Evolutionary conservation across 352 stramenopile genomes (phyloP), one percentile per base, ranked within the genome.

Genomic region (Phytophthora palmivora): DNA sequence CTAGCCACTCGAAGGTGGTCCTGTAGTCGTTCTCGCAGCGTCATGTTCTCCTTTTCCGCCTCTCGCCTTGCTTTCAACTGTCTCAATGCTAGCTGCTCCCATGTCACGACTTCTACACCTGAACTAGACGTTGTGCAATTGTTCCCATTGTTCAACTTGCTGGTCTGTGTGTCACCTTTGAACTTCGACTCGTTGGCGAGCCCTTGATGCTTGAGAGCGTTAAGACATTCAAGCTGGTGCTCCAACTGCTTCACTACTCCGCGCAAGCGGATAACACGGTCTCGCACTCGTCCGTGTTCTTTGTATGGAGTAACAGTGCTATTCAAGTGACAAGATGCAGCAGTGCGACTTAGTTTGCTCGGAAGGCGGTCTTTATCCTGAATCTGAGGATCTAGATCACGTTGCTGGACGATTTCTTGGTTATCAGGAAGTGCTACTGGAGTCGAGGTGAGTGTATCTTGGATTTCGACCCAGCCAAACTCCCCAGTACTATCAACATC

Each of bases 1-100:
- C 46, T 60, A 8, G 63, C 63, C 12, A 80, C 52, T 48, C 45
- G 55, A 48, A 80, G 52, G n/a, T 80, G 72, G 1, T 70, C 58
- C 32, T 77, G 58, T 10, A 80, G 32, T 18, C 62, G 51, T 36
- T 72, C 51, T 10, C 48, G 42, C 9, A 79, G 47, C 30, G 38
- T 61, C 16, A 26, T 26, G 47, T 79, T 79, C 36, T 79, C 71
- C 7, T 61, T 51, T 28, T 79, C 67, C 2, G 63, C 45, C 28
- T 67, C n/a, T 41, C 26, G 44, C 24, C 59, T 47, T 4, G 50
- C 59, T n/a, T 34, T 16, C 6, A 62, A 58, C 34, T 68, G 59
- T 2, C 26, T 42, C 1, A 41, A 47, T 12, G 51, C 59, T 36
- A 57, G 26, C 4, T 68, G 36, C 1, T 43, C 50, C 59, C 59